phyloP scores from a whole-genome alignment of 2,329 filamentous ascomycete species.

The Cucurbitaria berberidis region DNA sequence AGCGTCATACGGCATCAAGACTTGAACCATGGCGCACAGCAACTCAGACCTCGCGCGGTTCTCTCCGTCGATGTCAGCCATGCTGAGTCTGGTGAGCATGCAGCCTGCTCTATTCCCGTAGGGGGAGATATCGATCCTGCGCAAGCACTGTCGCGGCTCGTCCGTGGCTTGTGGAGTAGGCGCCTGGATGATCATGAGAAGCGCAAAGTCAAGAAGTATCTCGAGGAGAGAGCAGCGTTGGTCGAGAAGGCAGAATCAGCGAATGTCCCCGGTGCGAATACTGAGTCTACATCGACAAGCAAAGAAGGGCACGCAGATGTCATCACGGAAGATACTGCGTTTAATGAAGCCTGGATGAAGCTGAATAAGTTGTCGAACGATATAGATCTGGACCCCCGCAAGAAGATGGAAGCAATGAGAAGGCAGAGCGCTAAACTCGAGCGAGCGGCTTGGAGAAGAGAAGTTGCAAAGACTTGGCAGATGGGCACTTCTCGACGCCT shows the following conservation, averaged over 20 bases:
- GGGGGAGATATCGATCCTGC: conserved; percentile 25
- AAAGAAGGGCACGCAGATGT: neutral
- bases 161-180: conserved; percentile 31
- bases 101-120: conserved; percentile 28
- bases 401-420: conserved; percentile 16
- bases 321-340: conserved; percentile 6
- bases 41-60: conserved; percentile 15
- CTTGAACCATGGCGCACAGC: conserved; percentile 9
- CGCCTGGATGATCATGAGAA: conserved; percentile 31
- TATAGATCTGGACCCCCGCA: conserved; percentile 10
- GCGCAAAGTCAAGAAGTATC: conserved; percentile 28
- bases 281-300: conserved; percentile 3
- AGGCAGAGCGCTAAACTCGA: conserved; percentile 24
- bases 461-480: conserved; percentile 20
- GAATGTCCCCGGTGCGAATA: conserved; percentile 5
- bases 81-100: conserved; percentile 32
- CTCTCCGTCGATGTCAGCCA: conserved; percentile 34
- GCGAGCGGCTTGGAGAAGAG: conserved; percentile 19
- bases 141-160: conserved; percentile 30
- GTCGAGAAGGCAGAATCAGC: conserved; percentile 4
- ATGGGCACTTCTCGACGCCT: conserved; percentile 20
- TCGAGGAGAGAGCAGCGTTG: conserved; percentile 19
- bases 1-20: conserved; percentile 56
- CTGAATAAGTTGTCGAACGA: conserved; percentile 18
- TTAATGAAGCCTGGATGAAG: conserved; percentile 11